Percentiles rank a stretch among this genome's conserved stretches.
phyloP scores from a whole-genome alignment of 306 rosid species.

The Quercus ilex region DNA sequence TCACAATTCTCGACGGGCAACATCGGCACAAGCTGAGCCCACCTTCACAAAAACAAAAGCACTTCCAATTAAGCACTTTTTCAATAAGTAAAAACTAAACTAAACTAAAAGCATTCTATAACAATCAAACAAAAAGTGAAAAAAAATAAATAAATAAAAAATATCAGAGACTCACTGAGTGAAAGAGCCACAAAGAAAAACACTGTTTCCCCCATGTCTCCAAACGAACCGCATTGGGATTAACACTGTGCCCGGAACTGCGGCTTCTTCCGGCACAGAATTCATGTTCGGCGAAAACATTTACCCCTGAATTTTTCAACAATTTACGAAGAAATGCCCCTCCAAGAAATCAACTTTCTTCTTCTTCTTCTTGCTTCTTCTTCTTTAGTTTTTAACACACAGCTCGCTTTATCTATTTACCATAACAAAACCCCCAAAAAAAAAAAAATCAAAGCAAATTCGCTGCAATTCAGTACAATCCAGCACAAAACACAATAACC shows the following conservation, averaged over 20 bases:
- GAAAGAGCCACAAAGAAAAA: conserved; percentile 85
- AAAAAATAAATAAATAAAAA: too few species aligned
- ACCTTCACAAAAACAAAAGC: conserved; percentile 42
- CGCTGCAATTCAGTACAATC: conserved; percentile 33
- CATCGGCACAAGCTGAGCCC: conserved; percentile 95
- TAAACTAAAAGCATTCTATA: conserved; percentile 3
- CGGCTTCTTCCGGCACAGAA: conserved; percentile 47
- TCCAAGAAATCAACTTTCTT: conserved; percentile 40
- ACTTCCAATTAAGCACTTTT: neutral
- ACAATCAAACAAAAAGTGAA: neutral
- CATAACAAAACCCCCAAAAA: neutral
- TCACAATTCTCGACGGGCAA: conserved; percentile 91
- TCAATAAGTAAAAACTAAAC: conserved; percentile 19
- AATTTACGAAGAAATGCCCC: conserved; percentile 30
- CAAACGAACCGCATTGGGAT: conserved; percentile 91
- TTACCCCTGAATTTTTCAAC: conserved; percentile 14
- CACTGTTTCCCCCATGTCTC: conserved; percentile 90
- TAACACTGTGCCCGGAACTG: conserved; percentile 58
- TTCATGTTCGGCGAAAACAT: conserved; percentile 76
- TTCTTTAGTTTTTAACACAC: neutral
- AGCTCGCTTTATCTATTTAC: conserved; percentile 31
- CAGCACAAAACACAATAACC: conserved; percentile 6
- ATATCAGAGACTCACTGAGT: conserved; percentile 43
- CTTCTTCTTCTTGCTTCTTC: too few species aligned
- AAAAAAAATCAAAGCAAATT: conserved; percentile 37